Evolutionary conservation across 345 rosid genomes (phyloP).

Genomic region (Combretum micranthum): DNA sequence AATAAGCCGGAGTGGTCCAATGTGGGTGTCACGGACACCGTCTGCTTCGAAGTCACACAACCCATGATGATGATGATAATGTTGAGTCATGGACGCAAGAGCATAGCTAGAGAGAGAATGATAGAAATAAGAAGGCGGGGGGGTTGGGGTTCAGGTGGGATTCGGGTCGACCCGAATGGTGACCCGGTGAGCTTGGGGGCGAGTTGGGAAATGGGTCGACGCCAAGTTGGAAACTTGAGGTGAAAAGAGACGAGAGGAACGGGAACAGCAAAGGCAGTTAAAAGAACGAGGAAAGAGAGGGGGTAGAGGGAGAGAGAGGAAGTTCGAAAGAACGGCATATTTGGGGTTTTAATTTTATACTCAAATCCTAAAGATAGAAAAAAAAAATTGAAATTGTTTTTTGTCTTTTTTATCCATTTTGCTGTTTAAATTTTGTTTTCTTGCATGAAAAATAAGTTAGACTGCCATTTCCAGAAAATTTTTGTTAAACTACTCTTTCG

Average conservation of each 20-base stretch:
- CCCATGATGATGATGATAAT: constrained; percentile 55
- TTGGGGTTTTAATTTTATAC: not conserved
- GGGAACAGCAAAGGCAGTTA: not conserved
- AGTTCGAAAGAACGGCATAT: constrained; percentile 3
- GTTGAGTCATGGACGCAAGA: not conserved
- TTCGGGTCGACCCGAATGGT: not conserved
- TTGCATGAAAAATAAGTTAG: no score
- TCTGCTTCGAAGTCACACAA: constrained; percentile 95
- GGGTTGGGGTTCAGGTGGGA: not conserved
- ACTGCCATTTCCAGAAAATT: no score
- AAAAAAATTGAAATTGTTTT: no score
- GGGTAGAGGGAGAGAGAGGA: constrained; percentile 18
- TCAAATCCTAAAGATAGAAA: no score
- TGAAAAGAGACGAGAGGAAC: not conserved
- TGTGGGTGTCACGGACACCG: constrained; percentile 84
- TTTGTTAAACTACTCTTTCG: no score
- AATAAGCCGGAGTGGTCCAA: constrained; percentile 58
- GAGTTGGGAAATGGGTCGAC: not conserved
- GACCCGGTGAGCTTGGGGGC: not conserved
- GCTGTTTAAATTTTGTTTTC: no score
- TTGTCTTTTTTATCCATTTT: no score
- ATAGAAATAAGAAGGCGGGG: no score
- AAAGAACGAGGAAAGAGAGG: not conserved
- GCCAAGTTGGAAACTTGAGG: not conserved
- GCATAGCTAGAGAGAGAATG: no score